phyloP scores from a whole-genome alignment of 2,329 filamentous ascomycete species.

The Trichoderma sp. region DNA sequence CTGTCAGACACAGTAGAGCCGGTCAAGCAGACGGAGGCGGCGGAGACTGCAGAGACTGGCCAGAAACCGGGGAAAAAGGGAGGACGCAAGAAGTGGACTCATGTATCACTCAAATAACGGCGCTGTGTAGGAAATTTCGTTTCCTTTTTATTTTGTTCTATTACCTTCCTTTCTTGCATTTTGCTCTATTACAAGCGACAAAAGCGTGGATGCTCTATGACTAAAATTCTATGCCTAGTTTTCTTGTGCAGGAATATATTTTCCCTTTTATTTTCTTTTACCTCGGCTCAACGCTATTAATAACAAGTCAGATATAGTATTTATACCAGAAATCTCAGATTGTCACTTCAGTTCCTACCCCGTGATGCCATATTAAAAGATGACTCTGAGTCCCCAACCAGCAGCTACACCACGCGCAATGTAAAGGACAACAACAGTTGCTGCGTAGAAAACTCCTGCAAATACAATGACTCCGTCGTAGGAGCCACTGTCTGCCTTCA shows the following conservation, averaged over 20 bases:
- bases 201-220: neutral
- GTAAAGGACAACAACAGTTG: slow-evolving; percentile 30
- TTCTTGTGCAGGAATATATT: neutral
- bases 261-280: neutral
- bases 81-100: slow-evolving; percentile 13
- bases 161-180: neutral
- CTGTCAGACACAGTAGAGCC: neutral
- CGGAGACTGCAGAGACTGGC: neutral
- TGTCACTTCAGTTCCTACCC: neutral
- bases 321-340: neutral
- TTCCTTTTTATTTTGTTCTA: neutral
- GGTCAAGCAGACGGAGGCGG: neutral
- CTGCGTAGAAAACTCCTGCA: slow-evolving; percentile 33
- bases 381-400: slow-evolving; percentile 21
- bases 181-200: neutral
- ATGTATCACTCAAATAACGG: neutral
- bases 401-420: slow-evolving; percentile 25
- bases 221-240: neutral
- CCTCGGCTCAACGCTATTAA: neutral
- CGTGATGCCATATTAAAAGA: neutral
- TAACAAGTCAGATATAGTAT: neutral
- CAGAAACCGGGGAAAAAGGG: neutral
- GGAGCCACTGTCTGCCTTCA: slow-evolving; percentile 40
- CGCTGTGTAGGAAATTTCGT: neutral
- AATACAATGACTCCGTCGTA: slow-evolving; percentile 55